Evolutionary conservation across 768 basidiomycete species (phyloP).

Genomic region (Auriscalpium vulgare): DNA sequence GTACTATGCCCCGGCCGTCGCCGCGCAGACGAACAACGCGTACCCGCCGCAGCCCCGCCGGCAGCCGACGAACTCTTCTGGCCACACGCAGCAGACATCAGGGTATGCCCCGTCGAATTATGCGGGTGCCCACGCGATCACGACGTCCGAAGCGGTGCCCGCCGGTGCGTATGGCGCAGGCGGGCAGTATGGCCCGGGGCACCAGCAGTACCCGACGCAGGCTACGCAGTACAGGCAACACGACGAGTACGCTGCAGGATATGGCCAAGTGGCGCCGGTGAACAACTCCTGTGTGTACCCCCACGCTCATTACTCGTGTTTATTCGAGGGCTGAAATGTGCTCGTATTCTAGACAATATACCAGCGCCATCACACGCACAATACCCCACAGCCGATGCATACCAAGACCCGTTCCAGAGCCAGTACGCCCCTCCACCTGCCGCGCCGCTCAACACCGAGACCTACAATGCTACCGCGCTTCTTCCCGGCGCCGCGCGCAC

Average conservation of each 20-base stretch:
- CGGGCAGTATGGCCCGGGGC: slow-evolving; percentile 19
- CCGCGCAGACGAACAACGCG: slow-evolving; percentile 28
- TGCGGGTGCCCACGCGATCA: slow-evolving; percentile 18
- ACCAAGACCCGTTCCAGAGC: slow-evolving; percentile 36
- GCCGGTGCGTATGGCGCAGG: background rate
- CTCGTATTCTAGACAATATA: slow-evolving; percentile 37
- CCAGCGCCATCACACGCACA: slow-evolving; percentile 43
- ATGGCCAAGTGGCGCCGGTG: slow-evolving; percentile 22
- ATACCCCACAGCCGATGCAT: slow-evolving; percentile 25
- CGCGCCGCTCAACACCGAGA: slow-evolving; percentile 27
- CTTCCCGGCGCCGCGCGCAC: slow-evolving; percentile 11
- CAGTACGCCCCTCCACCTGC: slow-evolving; percentile 17
- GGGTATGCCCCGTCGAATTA: slow-evolving; percentile 33
- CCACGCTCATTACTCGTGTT: background rate
- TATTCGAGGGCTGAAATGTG: background rate
- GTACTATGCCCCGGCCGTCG: slow-evolving; percentile 41
- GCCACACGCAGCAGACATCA: slow-evolving; percentile 32
- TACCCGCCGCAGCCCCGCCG: slow-evolving; percentile 35
- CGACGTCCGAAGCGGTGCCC: slow-evolving; percentile 7
- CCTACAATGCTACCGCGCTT: slow-evolving; percentile 31
- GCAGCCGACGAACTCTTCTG: slow-evolving; percentile 17
- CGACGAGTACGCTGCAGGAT: slow-evolving; percentile 12
- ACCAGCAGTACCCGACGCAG: slow-evolving; percentile 22
- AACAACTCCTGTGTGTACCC: slow-evolving; percentile 15
- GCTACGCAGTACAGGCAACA: slow-evolving; percentile 15